Conservation (phyloP, 1,284 basidiomycete genomes). For the Vanrija pseudolonga region DNA sequence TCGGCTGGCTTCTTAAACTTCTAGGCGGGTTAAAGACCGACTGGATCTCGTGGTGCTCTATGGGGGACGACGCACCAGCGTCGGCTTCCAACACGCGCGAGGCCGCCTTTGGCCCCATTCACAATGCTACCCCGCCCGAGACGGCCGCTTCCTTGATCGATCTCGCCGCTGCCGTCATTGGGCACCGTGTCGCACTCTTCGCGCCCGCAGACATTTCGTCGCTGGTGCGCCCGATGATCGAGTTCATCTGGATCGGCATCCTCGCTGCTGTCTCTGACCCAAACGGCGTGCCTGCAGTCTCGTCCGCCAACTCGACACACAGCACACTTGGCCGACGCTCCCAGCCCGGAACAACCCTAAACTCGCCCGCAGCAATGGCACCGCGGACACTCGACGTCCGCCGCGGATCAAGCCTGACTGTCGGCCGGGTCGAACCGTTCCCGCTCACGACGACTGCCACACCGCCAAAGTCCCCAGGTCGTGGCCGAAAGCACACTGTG, state of each 20-base stretch:
- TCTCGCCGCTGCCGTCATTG: slow-evolving; percentile 32
- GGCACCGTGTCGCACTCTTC: slow-evolving; percentile 39
- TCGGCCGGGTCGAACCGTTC: slow-evolving; percentile 15
- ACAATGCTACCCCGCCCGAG: slow-evolving; percentile 23
- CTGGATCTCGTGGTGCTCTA: slow-evolving; percentile 34
- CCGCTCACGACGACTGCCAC: slow-evolving; percentile 9
- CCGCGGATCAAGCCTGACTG: slow-evolving; percentile 9
- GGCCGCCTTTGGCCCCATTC: slow-evolving; percentile 24
- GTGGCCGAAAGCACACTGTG: neutral
- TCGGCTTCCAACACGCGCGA: neutral
- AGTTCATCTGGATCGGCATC: slow-evolving; percentile 35
- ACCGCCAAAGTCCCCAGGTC: slow-evolving; percentile 10
- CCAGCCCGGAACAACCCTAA: neutral
- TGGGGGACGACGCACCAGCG: slow-evolving; percentile 6
- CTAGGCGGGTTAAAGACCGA: slow-evolving; percentile 24
- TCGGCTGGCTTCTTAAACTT: slow-evolving; percentile 32
- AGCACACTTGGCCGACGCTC: neutral
- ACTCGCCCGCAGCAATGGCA: neutral
- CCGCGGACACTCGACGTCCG: neutral
- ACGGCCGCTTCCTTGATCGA: slow-evolving; percentile 32
- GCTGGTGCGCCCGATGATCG: slow-evolving; percentile 36
- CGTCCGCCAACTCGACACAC: neutral
- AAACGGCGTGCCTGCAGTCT: neutral
- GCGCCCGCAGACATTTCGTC: slow-evolving; percentile 30
- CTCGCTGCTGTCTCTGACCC: slow-evolving; percentile 7